Evolutionary conservation across 2,329 filamentous ascomycete species (phyloP).

Genomic region (Ophiostoma sp.): DNA sequence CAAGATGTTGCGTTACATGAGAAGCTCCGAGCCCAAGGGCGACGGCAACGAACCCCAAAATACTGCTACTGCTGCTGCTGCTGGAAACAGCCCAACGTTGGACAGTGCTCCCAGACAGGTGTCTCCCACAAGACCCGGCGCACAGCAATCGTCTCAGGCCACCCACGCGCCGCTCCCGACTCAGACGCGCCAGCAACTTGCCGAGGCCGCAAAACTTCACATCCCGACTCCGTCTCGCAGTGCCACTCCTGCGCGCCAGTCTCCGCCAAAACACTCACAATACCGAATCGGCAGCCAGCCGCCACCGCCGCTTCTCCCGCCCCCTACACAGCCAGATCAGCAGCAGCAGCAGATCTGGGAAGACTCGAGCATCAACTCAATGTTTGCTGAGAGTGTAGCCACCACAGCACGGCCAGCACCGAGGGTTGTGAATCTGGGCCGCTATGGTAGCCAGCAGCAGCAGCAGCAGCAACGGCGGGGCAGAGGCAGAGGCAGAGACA

Average conservation of each 20-base stretch:
- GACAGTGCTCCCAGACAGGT: neutral
- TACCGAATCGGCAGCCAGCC: neutral
- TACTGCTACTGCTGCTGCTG: neutral
- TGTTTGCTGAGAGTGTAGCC: conserved; percentile 28
- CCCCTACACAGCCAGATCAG: conserved; percentile 20
- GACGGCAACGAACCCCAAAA: conserved; percentile 17
- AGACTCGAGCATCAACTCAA: conserved; percentile 36
- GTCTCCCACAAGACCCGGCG: neutral
- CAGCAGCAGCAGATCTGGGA: conserved; percentile 35
- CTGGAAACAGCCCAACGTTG: neutral
- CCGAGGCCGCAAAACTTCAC: conserved; percentile 37
- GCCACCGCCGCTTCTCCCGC: too few relatives aligned
- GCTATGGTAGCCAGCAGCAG: conserved; percentile 24
- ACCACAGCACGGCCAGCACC: conserved; percentile 17
- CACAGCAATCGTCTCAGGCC: conserved; percentile 4
- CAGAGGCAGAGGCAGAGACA: neutral
- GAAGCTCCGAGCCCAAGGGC: conserved; percentile 28
- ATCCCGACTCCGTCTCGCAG: conserved; percentile 34
- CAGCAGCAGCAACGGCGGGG: neutral
- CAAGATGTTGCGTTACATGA: conserved; percentile 31
- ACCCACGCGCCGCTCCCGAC: conserved; percentile 29
- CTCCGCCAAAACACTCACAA: neutral
- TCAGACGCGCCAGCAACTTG: conserved; percentile 30
- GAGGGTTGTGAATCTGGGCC: conserved; percentile 11
- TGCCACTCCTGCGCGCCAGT: conserved; percentile 30